A percentile compares a stretch with the other conserved stretches of the same genome.
Conservation (phyloP, 306 rosid species). For the Begonia fuchsioides region DNA sequence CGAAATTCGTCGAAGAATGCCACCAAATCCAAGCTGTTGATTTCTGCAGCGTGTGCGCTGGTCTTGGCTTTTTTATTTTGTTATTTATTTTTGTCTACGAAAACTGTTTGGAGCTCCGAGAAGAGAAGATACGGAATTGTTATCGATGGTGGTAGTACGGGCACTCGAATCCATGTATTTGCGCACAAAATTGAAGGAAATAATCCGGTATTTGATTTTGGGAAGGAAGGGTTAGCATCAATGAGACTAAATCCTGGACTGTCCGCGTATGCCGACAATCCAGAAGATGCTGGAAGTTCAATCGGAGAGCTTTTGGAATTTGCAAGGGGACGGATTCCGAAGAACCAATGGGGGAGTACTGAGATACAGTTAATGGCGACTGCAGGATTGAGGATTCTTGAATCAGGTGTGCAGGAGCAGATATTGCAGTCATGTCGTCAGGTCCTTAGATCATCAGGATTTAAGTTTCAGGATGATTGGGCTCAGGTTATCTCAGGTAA, state of each 20-base stretch:
- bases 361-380: constrained; percentile 92
- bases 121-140: constrained; percentile 37
- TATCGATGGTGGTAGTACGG: constrained; percentile 89
- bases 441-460: constrained; percentile 42
- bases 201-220: constrained; percentile 31
- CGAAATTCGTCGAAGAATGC: constrained; percentile 25
- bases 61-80: constrained; percentile 22
- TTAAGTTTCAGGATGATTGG: constrained; percentile 67
- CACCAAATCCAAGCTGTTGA: constrained; percentile 11
- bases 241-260: constrained; percentile 72
- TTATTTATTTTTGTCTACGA: constrained; percentile 10
- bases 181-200: constrained; percentile 16
- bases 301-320: constrained; percentile 52
- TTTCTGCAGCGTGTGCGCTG: constrained; percentile 14
- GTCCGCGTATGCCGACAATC: constrained; percentile 45
- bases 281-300: constrained; percentile 45
- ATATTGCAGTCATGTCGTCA: constrained; percentile 56
- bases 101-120: constrained; percentile 3
- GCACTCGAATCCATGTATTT: constrained; percentile 70
- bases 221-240: constrained; percentile 33
- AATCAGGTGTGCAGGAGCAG: constrained; percentile 27
- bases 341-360: constrained; percentile 46
- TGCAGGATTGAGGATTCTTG: constrained; percentile 73
- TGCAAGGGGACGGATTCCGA: constrained; percentile 49
- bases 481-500: constrained; percentile 81